These are phyloP conservation scores for Colletotrichum limetticola DNA, from an alignment of 2,329 filamentous ascomycete genomes.

Conservation along the genomic window DNA sequence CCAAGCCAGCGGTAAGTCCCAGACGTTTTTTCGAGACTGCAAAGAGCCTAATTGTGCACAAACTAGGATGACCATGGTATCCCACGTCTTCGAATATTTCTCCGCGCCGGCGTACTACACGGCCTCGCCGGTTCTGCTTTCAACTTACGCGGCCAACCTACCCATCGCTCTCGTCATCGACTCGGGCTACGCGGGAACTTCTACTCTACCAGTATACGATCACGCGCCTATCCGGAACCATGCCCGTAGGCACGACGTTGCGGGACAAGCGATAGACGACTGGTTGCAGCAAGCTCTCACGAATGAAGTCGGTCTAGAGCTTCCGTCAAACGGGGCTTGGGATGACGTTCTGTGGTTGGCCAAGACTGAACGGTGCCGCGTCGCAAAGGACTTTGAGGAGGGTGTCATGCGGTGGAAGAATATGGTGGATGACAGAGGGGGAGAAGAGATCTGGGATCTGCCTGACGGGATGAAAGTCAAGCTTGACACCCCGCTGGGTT, in stretches of 20 bases:
- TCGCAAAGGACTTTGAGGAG: not conserved
- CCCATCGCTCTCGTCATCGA: conserved; percentile 16
- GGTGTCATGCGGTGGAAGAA: not conserved
- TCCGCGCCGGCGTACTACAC: conserved; percentile 5
- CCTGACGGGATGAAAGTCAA: not conserved
- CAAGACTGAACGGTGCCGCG: conserved; percentile 3
- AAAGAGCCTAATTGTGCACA: no score
- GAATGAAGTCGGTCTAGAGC: not conserved
- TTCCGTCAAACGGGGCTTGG: not conserved
- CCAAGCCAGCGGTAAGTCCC: not conserved
- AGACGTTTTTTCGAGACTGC: not conserved
- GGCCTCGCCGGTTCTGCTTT: not conserved
- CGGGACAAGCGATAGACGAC: conserved; percentile 8
- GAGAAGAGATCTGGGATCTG: not conserved
- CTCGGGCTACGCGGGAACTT: conserved; percentile 3
- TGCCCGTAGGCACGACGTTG: not conserved
- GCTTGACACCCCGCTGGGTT: not conserved
- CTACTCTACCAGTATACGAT: not conserved
- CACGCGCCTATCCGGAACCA: not conserved
- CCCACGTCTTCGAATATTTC: conserved; percentile 6
- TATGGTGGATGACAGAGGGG: not conserved
- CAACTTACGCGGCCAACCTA: conserved; percentile 19
- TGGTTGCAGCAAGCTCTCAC: not conserved
- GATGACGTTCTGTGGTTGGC: not conserved
- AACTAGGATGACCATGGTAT: not conserved